Percentiles rank a stretch among this genome's conserved stretches.
Evolutionary conservation across 768 basidiomycete genomes (phyloP).

Genomic region (Lactarius evosmus): DNA sequence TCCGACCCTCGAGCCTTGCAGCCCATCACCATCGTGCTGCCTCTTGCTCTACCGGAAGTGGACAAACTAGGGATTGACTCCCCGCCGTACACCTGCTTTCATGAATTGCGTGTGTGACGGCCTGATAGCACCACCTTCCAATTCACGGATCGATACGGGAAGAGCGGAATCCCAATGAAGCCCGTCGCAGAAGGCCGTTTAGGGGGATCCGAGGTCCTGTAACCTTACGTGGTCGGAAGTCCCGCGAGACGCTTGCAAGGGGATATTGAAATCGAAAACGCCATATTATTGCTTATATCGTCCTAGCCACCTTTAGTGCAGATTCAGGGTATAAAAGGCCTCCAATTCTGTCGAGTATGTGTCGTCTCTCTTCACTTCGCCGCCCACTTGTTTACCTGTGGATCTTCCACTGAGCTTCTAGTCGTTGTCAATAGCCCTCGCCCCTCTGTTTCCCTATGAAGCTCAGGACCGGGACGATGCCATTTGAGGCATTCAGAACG

Average conservation of each 20-base stretch:
- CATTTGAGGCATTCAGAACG: conserved; percentile 9
- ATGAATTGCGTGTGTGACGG: neutral
- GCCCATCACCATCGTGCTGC: neutral
- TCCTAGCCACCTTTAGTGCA: neutral
- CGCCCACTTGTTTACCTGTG: neutral
- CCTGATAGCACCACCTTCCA: conserved; percentile 6
- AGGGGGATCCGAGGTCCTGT: conserved; percentile 15
- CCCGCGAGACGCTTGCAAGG: conserved; percentile 15
- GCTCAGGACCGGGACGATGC: conserved; percentile 18
- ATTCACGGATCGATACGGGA: conserved; percentile 23
- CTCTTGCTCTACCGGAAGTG: conserved; percentile 1
- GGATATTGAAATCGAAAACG: conserved; percentile 17
- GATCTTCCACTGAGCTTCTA: conserved; percentile 5
- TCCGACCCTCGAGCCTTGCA: conserved; percentile 5
- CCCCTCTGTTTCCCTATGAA: conserved; percentile 20
- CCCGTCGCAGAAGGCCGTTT: neutral
- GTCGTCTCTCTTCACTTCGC: neutral
- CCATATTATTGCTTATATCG: conserved; percentile 6
- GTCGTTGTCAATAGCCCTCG: conserved; percentile 16
- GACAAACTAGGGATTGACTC: neutral
- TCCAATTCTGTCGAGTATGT: conserved; percentile 1
- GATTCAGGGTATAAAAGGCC: conserved; percentile 21
- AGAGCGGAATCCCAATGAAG: conserved; percentile 17
- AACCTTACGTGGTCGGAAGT: conserved; percentile 12
- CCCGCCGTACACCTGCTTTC: conserved; percentile 3